Evolutionary conservation across 352 stramenopile genomes (phyloP).

Genomic region (Pythium folliculosum): DNA sequence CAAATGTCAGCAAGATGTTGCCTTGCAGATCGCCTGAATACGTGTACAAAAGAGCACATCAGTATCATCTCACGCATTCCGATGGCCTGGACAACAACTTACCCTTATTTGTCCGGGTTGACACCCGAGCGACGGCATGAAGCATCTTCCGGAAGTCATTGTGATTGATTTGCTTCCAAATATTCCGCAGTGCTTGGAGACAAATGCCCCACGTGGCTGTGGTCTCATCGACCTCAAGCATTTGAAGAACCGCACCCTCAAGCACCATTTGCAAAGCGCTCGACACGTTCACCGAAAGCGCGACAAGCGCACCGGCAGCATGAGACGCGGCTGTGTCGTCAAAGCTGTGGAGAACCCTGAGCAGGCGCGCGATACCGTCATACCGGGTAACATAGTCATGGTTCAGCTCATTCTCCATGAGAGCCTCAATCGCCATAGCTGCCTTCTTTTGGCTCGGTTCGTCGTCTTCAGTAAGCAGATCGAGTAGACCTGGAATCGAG

Average conservation of each 20-base stretch:
- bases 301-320: slow-evolving; percentile 74
- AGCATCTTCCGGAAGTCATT: slow-evolving; percentile 87
- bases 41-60: neutral
- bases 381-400: slow-evolving; percentile 84
- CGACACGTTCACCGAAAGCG: slow-evolving; percentile 73
- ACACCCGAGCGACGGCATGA: slow-evolving; percentile 78
- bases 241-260: slow-evolving; percentile 86
- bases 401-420: slow-evolving; percentile 85
- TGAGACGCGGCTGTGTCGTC: slow-evolving; percentile 71
- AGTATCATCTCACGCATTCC: neutral
- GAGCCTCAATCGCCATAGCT: slow-evolving; percentile 74
- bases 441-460: slow-evolving; percentile 70
- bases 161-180: slow-evolving; percentile 89
- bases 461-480: slow-evolving; percentile 46
- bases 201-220: slow-evolving; percentile 79
- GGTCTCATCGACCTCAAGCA: slow-evolving; percentile 84
- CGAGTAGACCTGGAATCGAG: slow-evolving; percentile 71
- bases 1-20: slow-evolving; percentile 87
- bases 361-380: slow-evolving; percentile 68
- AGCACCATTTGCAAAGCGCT: slow-evolving; percentile 87
- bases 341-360: slow-evolving; percentile 67
- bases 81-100: slow-evolving; percentile 1
- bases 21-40: slow-evolving; percentile 67
- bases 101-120: slow-evolving; percentile 76
- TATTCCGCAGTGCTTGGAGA: slow-evolving; percentile 79